Base-by-base conservation (phyloP, 192 early-diverging fungal genomes). In the Funneliformis mosseae region DNA sequence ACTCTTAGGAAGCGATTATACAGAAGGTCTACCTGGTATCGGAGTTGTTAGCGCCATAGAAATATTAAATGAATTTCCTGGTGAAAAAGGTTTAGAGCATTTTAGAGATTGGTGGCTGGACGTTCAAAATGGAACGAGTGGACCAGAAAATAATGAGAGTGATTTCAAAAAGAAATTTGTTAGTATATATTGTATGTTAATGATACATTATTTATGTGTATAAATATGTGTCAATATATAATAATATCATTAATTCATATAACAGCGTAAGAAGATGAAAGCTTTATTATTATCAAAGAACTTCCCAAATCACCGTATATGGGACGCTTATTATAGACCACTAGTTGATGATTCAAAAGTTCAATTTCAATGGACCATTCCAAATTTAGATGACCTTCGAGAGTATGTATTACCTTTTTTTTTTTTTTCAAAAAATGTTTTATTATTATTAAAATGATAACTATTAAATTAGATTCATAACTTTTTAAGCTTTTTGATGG, bases 1-100 rank as follows among this genome's bases (percentile, higher is more conserved):
- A 70, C 80, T 99, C 18, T 87, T 99, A 11, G 97, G 97, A n/a
- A 98, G 96, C 83, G 98, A 99, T 86, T 99, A 99, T 82, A 96
- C 98, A 0, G 90, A 90, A 16, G 98, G 98, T 0, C 87, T 99
- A 76, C 84, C 89, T 38, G 96, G 96, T 4, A 82, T 99, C 41
- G 98, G 98, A 28, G 88, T 93, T 23, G 95, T 98, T 27, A 84
- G 88, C 28, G 97, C 96, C 0, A 91, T 98, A 90, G 98, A 99
- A 82, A 92, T 97, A 21, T 79, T 99, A 76, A 88, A 89, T 60
- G 90, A 92, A 79, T 98, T 93, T 84, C 87, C 87, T 8, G 84
- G 82, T 4, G 76, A 80, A 78, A 83, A 86, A 83, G 82, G 81
- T 38, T 62, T 94, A 64, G 79, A 86, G 8, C 80, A 81, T 33